phyloP scores from a whole-genome alignment of 1,139 yeast species.

The Scheffersomyces segobiensis region DNA sequence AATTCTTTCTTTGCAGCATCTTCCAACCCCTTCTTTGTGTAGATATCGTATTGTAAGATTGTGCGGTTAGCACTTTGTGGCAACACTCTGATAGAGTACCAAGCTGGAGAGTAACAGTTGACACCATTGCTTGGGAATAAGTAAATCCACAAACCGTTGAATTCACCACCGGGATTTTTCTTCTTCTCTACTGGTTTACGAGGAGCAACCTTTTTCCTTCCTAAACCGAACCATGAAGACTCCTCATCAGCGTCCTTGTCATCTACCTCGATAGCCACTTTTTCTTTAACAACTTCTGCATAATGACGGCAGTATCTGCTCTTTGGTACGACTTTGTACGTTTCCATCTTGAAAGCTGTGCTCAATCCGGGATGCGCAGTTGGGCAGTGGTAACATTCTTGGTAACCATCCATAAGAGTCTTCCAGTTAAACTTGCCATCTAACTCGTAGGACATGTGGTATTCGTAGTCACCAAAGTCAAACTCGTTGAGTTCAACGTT shows the following conservation, averaged over 20 bases:
- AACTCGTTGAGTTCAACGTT: conserved; percentile 53
- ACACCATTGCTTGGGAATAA: conserved; percentile 59
- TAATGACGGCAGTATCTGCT: conserved; percentile 61
- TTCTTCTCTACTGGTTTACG: conserved; percentile 16
- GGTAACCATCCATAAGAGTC: conserved; percentile 67
- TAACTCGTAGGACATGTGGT: conserved; percentile 64
- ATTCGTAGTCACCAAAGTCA: conserved; percentile 61
- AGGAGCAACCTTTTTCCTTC: conserved; percentile 30
- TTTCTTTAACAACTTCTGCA: conserved; percentile 84
- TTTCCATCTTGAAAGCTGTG: conserved; percentile 60
- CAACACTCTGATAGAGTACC: conserved; percentile 62
- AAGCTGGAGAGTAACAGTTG: conserved; percentile 66
- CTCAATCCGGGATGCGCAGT: conserved; percentile 64
- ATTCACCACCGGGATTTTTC: conserved; percentile 57
- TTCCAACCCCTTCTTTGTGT: conserved; percentile 58
- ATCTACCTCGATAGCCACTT: conserved; percentile 85
- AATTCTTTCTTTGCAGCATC: conserved; percentile 56
- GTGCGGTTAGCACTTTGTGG: conserved; percentile 56
- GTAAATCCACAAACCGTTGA: conserved; percentile 63
- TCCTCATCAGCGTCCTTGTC: conserved; percentile 69
- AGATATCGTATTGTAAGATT: conserved; percentile 58
- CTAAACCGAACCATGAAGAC: conserved; percentile 54
- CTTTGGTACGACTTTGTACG: conserved; percentile 63
- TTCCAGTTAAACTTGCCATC: conserved; percentile 68
- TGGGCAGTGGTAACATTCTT: conserved; percentile 68